Evolutionary conservation across 202 grass and related monocot species (phyloP).

Genomic region (Setaria italica): DNA sequence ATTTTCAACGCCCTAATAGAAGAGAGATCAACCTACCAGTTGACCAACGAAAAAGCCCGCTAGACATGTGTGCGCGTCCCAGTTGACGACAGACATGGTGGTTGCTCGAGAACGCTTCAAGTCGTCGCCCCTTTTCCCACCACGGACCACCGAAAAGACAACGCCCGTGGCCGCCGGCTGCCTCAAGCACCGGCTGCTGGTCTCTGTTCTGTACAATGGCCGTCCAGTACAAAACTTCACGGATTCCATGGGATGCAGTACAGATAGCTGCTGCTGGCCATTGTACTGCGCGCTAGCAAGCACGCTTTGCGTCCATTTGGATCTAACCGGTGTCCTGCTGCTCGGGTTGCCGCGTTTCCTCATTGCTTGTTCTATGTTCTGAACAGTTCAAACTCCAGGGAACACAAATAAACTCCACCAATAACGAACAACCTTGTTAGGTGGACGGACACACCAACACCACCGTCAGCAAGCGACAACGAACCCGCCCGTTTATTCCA

Average conservation of each 20-base stretch:
- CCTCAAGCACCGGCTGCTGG: neutral
- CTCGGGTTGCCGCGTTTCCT: neutral
- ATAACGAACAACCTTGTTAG: neutral
- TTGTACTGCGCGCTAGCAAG: conserved; percentile 17
- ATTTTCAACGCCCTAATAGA: neutral
- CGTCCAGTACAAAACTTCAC: neutral
- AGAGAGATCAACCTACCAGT: neutral
- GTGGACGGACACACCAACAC: conserved; percentile 19
- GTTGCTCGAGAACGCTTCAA: conserved; percentile 31
- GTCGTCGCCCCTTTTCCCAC: neutral
- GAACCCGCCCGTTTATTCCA: neutral
- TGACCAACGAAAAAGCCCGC: neutral
- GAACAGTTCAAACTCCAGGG: neutral
- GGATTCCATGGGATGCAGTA: conserved; percentile 19
- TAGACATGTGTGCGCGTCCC: neutral
- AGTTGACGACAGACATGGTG: neutral
- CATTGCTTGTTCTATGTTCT: neutral
- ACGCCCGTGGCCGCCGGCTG: conserved; percentile 16
- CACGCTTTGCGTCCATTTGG: neutral
- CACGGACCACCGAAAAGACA: conserved; percentile 12
- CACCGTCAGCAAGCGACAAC: neutral
- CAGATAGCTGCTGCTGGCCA: neutral
- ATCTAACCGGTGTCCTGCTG: neutral
- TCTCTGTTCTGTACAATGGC: neutral
- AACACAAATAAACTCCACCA: neutral